Evolutionary conservation across 1,284 basidiomycete genomes (phyloP), one percentile per base, ranked within the genome.

Genomic region (Puccinia horiana): DNA sequence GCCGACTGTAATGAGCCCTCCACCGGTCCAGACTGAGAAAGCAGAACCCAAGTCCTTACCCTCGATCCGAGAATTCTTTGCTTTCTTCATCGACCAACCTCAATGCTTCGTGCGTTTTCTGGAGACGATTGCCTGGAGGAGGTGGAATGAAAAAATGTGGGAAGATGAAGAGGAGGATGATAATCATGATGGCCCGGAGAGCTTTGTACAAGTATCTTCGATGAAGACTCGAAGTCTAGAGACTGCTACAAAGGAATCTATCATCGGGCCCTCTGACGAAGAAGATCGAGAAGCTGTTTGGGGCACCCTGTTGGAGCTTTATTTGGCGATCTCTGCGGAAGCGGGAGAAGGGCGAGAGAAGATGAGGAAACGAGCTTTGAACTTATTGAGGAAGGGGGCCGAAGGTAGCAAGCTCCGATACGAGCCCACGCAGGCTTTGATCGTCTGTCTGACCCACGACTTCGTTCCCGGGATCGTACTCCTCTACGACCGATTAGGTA

Each of bases 281-380:
- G 87, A 87, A 20, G 94, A 97, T 86, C 94, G 96, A 86, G 89
- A 90, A 16, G 92, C 94, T 0, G 92, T 98, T 18, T 98, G 96
- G 96, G 98, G 97, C 87, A 98, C 96, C 0, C 88, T 99, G 1
- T 89, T 99, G 76, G 96, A 99, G 87, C 90, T 99, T 23, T 98
- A 98, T 86, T 90, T 99, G n/a, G 37, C 90, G 91, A 0, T 87
- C 90, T 9, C 84, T 1, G 84, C 86, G 0, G 85, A 89, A 80
- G 84, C 29, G 84, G 84, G 54, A 81, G 83, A 4, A 85, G 86
- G 84, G 81, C 56, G 72, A 81, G 65, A 83, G 32, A 42, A 74
- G 23, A 70, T 81, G 26, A 81, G 84, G 11, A 83, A 84, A 20
- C 95, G 94, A 85, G 93, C 93, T 0, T 86, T 94, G 76, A 89